Conservation (phyloP, 345 rosid species). For the Eucalyptus pauciflora region DNA sequence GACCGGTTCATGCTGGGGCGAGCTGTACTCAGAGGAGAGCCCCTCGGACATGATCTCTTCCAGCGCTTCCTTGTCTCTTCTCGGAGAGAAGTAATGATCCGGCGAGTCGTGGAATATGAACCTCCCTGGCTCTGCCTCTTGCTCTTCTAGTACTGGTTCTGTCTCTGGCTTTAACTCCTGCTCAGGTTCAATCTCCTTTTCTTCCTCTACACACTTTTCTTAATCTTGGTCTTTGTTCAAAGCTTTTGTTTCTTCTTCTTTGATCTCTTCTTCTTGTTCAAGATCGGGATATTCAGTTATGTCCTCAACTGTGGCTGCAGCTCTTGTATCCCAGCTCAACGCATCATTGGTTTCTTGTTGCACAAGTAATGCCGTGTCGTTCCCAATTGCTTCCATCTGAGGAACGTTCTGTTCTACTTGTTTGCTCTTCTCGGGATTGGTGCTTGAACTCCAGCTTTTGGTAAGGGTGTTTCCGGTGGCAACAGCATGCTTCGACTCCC, state of each 20-base stretch:
- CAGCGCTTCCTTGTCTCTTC: constrained; percentile 14
- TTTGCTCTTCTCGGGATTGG: background rate
- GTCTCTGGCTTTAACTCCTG: background rate
- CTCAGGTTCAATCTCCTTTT: background rate
- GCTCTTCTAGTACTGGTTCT: background rate
- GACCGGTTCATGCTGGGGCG: background rate
- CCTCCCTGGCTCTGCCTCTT: background rate
- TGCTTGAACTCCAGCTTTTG: background rate
- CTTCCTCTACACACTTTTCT: background rate
- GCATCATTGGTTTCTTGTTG: background rate
- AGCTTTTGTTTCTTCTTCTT: background rate
- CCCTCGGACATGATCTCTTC: constrained; percentile 2
- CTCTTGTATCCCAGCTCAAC: background rate
- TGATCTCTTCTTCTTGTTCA: background rate
- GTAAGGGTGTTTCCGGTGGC: constrained; percentile 39
- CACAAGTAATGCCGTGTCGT: background rate
- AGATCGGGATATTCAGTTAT: background rate
- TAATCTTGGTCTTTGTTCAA: background rate
- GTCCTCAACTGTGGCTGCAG: background rate
- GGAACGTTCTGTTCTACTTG: background rate
- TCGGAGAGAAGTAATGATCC: constrained; percentile 11
- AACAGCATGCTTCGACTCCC: constrained; percentile 55
- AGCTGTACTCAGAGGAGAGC: background rate
- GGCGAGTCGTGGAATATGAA: constrained; percentile 13
- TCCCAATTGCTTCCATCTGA: background rate